Evolutionary conservation across 805 yeast genomes (phyloP).

Genomic region (Sugiyamaella boreocaroliniensis): DNA sequence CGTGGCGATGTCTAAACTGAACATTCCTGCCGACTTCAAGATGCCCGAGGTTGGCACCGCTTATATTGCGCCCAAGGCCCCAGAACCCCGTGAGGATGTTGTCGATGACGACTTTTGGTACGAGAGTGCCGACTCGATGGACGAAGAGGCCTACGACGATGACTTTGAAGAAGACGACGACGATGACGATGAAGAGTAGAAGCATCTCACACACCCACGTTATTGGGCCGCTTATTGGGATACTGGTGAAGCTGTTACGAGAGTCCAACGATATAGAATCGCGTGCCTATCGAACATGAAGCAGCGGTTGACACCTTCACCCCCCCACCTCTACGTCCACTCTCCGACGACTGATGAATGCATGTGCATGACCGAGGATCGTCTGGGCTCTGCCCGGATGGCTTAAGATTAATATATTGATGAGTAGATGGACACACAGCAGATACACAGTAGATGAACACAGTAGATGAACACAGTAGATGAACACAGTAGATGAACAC

Average conservation of each 20-base stretch:
- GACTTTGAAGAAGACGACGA: conserved; percentile 24
- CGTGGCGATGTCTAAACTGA: conserved; percentile 62
- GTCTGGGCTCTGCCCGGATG: not conserved
- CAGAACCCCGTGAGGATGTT: conserved; percentile 40
- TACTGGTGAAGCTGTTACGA: no score
- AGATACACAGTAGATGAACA: no score
- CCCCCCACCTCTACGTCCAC: not conserved
- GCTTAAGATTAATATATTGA: not conserved
- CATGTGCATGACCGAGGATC: not conserved
- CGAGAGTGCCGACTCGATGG: conserved; percentile 58
- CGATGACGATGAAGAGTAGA: conserved; percentile 11
- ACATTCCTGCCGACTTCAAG: conserved; percentile 79
- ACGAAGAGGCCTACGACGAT: conserved; percentile 43
- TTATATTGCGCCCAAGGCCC: conserved; percentile 37
- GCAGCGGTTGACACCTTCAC: no score
- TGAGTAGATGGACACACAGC: no score
- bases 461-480: no score
- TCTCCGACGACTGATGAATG: not conserved
- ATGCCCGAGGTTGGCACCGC: conserved; percentile 65
- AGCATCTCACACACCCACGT: not conserved
- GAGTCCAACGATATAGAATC: no score
- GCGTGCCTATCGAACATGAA: no score
- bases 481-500: no score
- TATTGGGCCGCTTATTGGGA: no score
- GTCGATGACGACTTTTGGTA: conserved; percentile 83